These are phyloP conservation scores for Cryptococcus depauperatus DNA, from an alignment of 1,284 basidiomycete genomes.

Conservation along the genomic window DNA sequence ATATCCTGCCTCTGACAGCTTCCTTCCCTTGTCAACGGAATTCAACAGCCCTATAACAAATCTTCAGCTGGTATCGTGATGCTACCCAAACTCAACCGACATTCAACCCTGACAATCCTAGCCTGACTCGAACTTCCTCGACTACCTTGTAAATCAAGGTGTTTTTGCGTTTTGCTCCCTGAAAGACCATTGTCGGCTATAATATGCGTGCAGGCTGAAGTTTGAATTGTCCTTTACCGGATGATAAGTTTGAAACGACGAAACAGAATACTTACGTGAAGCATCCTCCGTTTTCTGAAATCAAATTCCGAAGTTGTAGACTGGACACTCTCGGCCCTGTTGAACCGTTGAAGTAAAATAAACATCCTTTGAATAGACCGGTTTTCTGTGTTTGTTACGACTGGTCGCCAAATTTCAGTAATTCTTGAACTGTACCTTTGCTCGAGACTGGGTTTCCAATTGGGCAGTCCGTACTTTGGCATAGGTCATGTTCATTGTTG, in stretches of 20 bases:
- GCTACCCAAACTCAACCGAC: slow-evolving; percentile 33
- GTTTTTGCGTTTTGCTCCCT: slow-evolving; percentile 42
- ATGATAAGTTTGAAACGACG: too few relatives aligned
- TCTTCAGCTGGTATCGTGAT: neutral
- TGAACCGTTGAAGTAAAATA: slow-evolving; percentile 44
- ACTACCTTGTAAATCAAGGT: slow-evolving; percentile 38
- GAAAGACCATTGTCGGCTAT: slow-evolving; percentile 38
- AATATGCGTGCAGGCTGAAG: slow-evolving; percentile 38
- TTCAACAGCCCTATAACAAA: slow-evolving; percentile 36
- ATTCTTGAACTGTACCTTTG: slow-evolving; percentile 1
- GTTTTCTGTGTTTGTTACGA: slow-evolving; percentile 14
- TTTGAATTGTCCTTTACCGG: slow-evolving; percentile 28
- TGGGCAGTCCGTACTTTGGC: slow-evolving; percentile 38
- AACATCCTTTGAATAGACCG: slow-evolving; percentile 28
- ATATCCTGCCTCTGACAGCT: slow-evolving; percentile 39
- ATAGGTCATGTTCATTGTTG: slow-evolving; percentile 21
- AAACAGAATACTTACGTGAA: slow-evolving; percentile 25
- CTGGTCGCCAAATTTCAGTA: neutral
- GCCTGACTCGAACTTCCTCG: slow-evolving; percentile 27
- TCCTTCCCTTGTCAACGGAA: slow-evolving; percentile 30
- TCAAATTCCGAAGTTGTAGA: slow-evolving; percentile 43
- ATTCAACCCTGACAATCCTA: slow-evolving; percentile 40
- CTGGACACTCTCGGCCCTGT: slow-evolving; percentile 41
- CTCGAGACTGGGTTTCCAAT: slow-evolving; percentile 32
- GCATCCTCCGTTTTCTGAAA: slow-evolving; percentile 40